Percentiles rank a stretch among this genome's conserved stretches.
phyloP scores from a whole-genome alignment of 495 filamentous ascomycete species.

The Mycothermus thermophilus region DNA sequence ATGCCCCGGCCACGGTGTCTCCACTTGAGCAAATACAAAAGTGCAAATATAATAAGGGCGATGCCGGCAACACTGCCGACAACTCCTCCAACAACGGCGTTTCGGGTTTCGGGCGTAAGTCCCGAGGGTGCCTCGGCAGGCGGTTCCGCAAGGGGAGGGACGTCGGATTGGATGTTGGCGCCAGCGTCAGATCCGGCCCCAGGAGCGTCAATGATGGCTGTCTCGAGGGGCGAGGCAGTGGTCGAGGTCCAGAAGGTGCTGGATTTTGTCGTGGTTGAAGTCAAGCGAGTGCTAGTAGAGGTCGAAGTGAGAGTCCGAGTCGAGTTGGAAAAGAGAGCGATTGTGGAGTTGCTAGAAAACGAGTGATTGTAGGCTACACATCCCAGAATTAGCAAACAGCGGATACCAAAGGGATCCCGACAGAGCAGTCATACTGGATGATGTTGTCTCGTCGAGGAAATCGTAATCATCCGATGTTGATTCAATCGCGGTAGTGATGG shows the following conservation, averaged over 20 bases:
- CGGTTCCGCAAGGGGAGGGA: conserved; percentile 1
- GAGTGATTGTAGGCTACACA: conserved; percentile 20
- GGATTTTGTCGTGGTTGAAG: conserved; percentile 11
- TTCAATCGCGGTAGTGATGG: conserved; percentile 27
- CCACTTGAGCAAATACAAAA: conserved; percentile 44
- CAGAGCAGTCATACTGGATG: conserved; percentile 20
- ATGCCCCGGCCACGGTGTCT: conserved; percentile 26
- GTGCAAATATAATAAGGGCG: conserved; percentile 40
- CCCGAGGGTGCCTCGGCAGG: conserved; percentile 7
- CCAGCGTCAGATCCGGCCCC: conserved; percentile 5
- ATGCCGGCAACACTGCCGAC: conserved; percentile 52
- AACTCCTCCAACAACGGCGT: conserved; percentile 47
- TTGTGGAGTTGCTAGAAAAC: conserved; percentile 28
- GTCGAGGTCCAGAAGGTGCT: conserved; percentile 11
- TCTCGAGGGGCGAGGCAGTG: neutral
- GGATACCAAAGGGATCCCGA: neutral
- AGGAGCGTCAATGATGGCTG: conserved; percentile 3
- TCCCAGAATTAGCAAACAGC: neutral
- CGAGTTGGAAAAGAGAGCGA: conserved; percentile 16
- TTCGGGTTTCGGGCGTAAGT: conserved; percentile 18
- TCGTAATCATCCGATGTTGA: conserved; percentile 29
- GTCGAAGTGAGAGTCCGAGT: conserved; percentile 20
- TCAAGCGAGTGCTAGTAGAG: conserved; percentile 12
- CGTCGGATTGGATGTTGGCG: neutral
- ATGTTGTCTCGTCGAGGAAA: conserved; percentile 29